Percentiles rank a stretch among this genome's conserved stretches.
phyloP scores from a whole-genome alignment of 2,329 filamentous ascomycete species.

The Apiospora pterosperma region DNA sequence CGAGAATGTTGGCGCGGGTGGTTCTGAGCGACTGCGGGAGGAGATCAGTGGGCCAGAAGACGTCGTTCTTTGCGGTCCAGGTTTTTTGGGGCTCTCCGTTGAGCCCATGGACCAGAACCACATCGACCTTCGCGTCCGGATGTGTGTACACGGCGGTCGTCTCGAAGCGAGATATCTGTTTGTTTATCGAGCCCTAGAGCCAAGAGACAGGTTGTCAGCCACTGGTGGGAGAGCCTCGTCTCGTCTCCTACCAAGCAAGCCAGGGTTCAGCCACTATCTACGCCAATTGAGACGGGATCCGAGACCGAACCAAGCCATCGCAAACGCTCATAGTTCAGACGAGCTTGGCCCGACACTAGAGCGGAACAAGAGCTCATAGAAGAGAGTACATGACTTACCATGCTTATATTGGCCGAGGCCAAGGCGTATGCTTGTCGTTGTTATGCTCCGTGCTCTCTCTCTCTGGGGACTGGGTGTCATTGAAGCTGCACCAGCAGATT shows the following conservation, averaged over 20 bases:
- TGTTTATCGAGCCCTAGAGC: constrained; percentile 44
- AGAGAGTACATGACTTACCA: constrained; percentile 11
- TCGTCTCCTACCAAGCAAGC: not conserved
- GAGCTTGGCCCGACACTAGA: not conserved
- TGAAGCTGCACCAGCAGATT: not conserved
- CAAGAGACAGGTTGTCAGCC: not conserved
- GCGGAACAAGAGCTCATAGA: constrained; percentile 12
- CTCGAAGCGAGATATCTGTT: constrained; percentile 52
- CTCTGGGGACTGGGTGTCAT: not conserved
- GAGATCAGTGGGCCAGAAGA: constrained; percentile 69
- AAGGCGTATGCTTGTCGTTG: not conserved
- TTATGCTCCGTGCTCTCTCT: not conserved
- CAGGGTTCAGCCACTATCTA: not conserved
- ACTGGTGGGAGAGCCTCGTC: not conserved
- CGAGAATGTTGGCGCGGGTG: constrained; percentile 60
- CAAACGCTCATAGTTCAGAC: not conserved
- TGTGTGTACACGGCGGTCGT: constrained; percentile 57
- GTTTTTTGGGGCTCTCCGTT: constrained; percentile 64
- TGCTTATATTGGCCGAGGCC: constrained; percentile 4
- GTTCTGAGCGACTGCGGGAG: constrained; percentile 57
- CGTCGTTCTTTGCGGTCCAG: constrained; percentile 54
- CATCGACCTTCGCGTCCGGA: constrained; percentile 57
- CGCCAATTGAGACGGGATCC: not conserved
- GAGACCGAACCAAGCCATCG: not conserved
- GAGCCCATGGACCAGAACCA: constrained; percentile 69